phyloP scores from a whole-genome alignment of 1,139 yeast species.

The Pichia sp. region DNA sequence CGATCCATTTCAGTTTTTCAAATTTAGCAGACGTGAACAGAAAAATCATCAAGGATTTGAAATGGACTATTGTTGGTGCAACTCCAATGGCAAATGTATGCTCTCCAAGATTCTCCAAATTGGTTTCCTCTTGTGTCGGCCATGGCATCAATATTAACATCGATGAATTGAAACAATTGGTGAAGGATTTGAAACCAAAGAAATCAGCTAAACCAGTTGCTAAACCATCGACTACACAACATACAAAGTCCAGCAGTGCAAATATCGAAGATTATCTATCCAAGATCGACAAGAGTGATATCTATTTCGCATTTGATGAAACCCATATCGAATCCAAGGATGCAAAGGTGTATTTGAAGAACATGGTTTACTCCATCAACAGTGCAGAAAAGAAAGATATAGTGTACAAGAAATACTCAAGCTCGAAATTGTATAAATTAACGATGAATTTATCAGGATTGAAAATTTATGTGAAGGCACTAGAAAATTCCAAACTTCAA shows the following conservation, averaged over 20 bases:
- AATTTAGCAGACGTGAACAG: conserved; percentile 5
- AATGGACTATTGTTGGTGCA: conserved; percentile 15
- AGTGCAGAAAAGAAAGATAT: conserved; percentile 12
- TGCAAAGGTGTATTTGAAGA: conserved; percentile 6
- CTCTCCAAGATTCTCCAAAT: conserved; percentile 4
- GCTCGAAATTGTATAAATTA: conserved; percentile 13
- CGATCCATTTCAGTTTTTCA: conserved; percentile 16
- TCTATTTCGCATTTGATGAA: conserved; percentile 19
- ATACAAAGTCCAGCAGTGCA: no score
- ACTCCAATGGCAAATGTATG: conserved; percentile 3
- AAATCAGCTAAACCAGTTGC: background rate
- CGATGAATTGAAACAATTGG: conserved; percentile 3
- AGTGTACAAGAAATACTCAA: conserved; percentile 6
- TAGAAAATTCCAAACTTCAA: conserved; percentile 11
- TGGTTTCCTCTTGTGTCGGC: conserved; percentile 12
- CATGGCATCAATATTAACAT: conserved; percentile 14
- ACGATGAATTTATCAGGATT: conserved; percentile 17
- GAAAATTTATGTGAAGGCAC: background rate
- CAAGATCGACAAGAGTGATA: conserved; percentile 8
- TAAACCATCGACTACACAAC: no score
- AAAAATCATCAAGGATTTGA: conserved; percentile 8
- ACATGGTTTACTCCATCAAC: conserved; percentile 12
- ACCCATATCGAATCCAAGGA: conserved; percentile 1
- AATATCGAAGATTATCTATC: background rate
- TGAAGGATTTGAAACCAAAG: conserved; percentile 1